A percentile compares a stretch with the other conserved stretches of the same genome.
Conservation (phyloP, 768 basidiomycete species). For the Phlegmacium glaucopus region DNA sequence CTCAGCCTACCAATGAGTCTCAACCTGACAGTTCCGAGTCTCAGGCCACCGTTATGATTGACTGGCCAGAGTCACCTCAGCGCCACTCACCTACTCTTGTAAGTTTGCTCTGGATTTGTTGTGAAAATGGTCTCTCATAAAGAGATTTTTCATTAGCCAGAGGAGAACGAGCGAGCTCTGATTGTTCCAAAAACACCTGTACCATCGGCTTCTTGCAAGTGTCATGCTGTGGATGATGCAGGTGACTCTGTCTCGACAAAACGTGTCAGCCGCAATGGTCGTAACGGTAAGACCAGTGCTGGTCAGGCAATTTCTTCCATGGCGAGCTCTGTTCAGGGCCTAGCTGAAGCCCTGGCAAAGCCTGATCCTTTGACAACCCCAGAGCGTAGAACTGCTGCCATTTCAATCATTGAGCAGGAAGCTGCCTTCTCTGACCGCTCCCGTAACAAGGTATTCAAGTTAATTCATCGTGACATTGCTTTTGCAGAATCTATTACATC, state of each 20-base stretch:
- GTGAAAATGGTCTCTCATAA: not conserved
- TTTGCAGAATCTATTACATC: conserved; percentile 13
- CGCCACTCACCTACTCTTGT: not conserved
- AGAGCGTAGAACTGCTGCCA: conserved; percentile 6
- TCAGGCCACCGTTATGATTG: not conserved
- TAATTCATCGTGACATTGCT: conserved; percentile 14
- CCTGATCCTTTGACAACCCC: conserved; percentile 10
- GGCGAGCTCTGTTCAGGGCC: conserved; percentile 13
- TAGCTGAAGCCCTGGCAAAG: conserved; percentile 10
- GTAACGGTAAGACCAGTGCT: not conserved
- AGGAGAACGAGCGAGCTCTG: not conserved
- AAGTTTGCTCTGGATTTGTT: not conserved
- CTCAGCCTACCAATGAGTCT: not conserved
- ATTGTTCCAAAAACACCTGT: not conserved
- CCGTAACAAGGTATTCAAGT: conserved; percentile 8
- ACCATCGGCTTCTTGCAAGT: conserved; percentile 1
- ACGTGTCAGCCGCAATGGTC: not conserved
- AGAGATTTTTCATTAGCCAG: not conserved
- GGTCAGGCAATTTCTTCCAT: too few relatives aligned
- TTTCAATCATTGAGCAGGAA: conserved; percentile 15
- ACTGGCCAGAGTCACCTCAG: not conserved
- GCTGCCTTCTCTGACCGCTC: conserved; percentile 16
- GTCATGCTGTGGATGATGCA: conserved; percentile 5
- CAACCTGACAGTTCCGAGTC: not conserved
- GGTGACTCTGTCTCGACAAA: conserved; percentile 7